These are phyloP conservation scores for Kodamaea arcana DNA, from an alignment of 1,139 yeast genomes.

Conservation along the genomic window DNA sequence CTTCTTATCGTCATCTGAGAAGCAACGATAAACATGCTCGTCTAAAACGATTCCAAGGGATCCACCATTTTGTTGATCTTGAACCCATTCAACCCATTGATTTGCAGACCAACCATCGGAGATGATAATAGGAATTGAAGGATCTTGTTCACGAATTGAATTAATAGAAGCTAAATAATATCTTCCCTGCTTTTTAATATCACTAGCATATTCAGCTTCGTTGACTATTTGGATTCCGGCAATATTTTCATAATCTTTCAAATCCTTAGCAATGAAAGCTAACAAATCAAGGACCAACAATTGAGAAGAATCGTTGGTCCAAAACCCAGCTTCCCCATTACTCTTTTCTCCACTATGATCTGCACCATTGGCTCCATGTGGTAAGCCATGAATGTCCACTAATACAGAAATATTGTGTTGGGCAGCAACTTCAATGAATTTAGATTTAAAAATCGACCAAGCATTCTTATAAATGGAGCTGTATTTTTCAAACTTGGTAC, in stretches of 20 bases:
- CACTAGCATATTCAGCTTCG: slow-evolving; percentile 66
- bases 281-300: slow-evolving; percentile 48
- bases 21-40: slow-evolving; percentile 83
- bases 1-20: slow-evolving; percentile 66
- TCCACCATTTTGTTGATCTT: slow-evolving; percentile 34
- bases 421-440: slow-evolving; percentile 53
- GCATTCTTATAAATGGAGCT: slow-evolving; percentile 60
- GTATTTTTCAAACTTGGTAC: slow-evolving; percentile 58
- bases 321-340: slow-evolving; percentile 56
- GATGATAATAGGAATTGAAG: slow-evolving; percentile 64
- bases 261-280: slow-evolving; percentile 60
- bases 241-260: slow-evolving; percentile 57
- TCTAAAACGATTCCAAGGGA: slow-evolving; percentile 69
- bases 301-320: slow-evolving; percentile 47
- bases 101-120: slow-evolving; percentile 95
- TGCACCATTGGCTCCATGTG: slow-evolving; percentile 86
- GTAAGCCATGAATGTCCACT: slow-evolving; percentile 84
- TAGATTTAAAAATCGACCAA: slow-evolving; percentile 56
- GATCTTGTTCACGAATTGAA: slow-evolving; percentile 55
- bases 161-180: slow-evolving; percentile 70
- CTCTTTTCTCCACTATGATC: slow-evolving; percentile 74
- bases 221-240: slow-evolving; percentile 82
- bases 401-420: slow-evolving; percentile 62
- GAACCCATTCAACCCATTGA: slow-evolving; percentile 72
- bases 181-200: slow-evolving; percentile 46